Evolutionary conservation across 2,329 filamentous ascomycete genomes (phyloP).

Genomic region (Orbilia brochopaga): DNA sequence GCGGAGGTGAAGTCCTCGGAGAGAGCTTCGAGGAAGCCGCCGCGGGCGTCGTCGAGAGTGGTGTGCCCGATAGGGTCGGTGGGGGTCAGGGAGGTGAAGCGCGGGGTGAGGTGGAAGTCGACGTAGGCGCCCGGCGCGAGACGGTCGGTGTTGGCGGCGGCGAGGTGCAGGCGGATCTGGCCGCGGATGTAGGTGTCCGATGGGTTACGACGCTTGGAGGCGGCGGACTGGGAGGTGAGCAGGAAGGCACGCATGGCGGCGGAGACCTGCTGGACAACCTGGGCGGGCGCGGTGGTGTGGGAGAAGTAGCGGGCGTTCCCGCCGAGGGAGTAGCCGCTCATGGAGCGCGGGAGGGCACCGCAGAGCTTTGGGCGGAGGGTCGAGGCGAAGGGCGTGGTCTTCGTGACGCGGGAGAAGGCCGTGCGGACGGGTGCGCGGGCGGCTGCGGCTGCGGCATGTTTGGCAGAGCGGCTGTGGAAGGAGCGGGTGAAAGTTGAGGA

Average conservation of each 20-base stretch:
- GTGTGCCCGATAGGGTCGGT: constrained; percentile 67
- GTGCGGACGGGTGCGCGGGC: constrained; percentile 65
- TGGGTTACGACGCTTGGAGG: constrained; percentile 74
- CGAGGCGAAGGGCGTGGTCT: constrained; percentile 82
- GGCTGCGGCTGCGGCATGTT: constrained; percentile 62
- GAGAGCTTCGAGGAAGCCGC: constrained; percentile 79
- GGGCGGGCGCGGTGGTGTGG: constrained; percentile 82
- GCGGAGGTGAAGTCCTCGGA: constrained; percentile 87
- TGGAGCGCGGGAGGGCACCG: constrained; percentile 79
- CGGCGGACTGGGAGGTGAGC: constrained; percentile 84
- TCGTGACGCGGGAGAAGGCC: constrained; percentile 69
- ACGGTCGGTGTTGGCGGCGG: constrained; percentile 55
- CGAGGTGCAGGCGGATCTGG: constrained; percentile 66
- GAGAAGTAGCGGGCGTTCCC: constrained; percentile 80
- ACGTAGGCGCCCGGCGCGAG: constrained; percentile 76
- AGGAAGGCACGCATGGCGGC: constrained; percentile 89
- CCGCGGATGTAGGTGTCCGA: constrained; percentile 71
- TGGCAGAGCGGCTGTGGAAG: constrained; percentile 51
- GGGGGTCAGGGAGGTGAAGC: constrained; percentile 83
- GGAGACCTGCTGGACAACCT: constrained; percentile 87
- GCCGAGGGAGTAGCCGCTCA: constrained; percentile 80
- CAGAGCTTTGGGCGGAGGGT: constrained; percentile 90
- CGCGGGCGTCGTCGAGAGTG: constrained; percentile 70
- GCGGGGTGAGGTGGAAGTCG: constrained; percentile 87
- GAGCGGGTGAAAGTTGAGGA: constrained; percentile 62